Evolutionary conservation across 2,329 filamentous ascomycete species (phyloP), one percentile per base, ranked within the genome.

Genomic region (Gliomastix tumulicola): DNA sequence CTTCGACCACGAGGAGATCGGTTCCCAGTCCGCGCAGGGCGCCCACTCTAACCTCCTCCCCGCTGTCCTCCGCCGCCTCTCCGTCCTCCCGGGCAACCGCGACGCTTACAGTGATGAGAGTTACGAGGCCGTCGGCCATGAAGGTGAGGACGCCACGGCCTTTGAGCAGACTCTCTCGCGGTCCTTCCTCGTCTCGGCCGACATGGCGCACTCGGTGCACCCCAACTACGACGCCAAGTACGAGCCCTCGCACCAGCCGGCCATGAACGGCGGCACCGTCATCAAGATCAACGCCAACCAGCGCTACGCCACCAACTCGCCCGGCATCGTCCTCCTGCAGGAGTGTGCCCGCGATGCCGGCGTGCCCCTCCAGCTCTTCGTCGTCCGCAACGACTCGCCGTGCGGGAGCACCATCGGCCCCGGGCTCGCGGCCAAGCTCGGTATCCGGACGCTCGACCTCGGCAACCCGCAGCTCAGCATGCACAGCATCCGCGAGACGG

Each of bases 221-320:
- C 92, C 92, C 39, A 98, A 98, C 68, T 98, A 96, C 59, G 74
- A 81, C 5, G 79, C 67, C 49, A 97, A 97, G 63, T 95, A 97
- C 63, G 92, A 98, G 66, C 63, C 79, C 23, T 84, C 87, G 49
- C 92, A 98, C 65, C 79, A 86, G 46, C 92, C 92, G 6, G 82
- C 89, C 62, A 94, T 98, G 76, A 98, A 98, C 73, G 86, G 88
- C 60, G 92, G 92, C 35, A 87, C 87, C 5, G 90, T 97, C 32
- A 88, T 98, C 69, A 98, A 98, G 68, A 76, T 98, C 69, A 98
- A 98, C 57, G 92, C 92, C 44, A 98, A 97, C 60, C 88, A 92
- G 49, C 83, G 89, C 44, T 98, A 98, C 63, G 88, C 90, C 21
- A 98, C 92, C 37, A 97, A 96, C 68, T 87, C 88, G 0, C 92